phyloP scores from a whole-genome alignment of 768 basidiomycete genomes.

The Leccinum barrowsii region DNA sequence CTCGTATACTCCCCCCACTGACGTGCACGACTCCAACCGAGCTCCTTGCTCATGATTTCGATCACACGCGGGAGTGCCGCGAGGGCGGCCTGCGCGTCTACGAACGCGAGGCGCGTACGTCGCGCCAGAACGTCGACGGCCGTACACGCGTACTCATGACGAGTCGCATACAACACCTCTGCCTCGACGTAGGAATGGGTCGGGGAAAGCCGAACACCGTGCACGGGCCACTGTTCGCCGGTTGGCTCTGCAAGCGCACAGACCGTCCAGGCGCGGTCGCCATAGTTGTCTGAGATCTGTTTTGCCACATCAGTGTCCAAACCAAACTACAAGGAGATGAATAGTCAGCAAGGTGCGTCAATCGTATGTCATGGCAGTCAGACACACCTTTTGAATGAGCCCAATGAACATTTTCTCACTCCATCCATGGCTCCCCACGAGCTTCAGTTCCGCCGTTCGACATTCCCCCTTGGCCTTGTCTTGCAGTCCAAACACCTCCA shows the following conservation, averaged over 20 bases:
- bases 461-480: slow-evolving; percentile 55
- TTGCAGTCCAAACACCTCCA: slow-evolving; percentile 71
- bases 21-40: slow-evolving; percentile 67
- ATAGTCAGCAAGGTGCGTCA: neutral
- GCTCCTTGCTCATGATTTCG: slow-evolving; percentile 86
- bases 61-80: slow-evolving; percentile 83
- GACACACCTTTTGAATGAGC: slow-evolving; percentile 78
- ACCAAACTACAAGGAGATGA: slow-evolving; percentile 58
- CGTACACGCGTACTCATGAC: slow-evolving; percentile 90
- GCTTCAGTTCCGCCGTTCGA: slow-evolving; percentile 73
- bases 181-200: slow-evolving; percentile 90
- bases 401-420: slow-evolving; percentile 95
- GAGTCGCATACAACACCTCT: slow-evolving; percentile 85
- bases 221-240: slow-evolving; percentile 78
- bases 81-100: slow-evolving; percentile 84
- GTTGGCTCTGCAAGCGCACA: slow-evolving; percentile 77
- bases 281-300: slow-evolving; percentile 91
- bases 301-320: slow-evolving; percentile 89
- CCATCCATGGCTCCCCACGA: slow-evolving; percentile 94
- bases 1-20: slow-evolving; percentile 55
- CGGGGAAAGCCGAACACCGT: slow-evolving; percentile 68
- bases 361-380: neutral
- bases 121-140: slow-evolving; percentile 91
- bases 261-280: slow-evolving; percentile 95
- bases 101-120: slow-evolving; percentile 89